Base-by-base conservation (phyloP, 1,284 basidiomycete genomes). In the Trichosporon sp. region DNA sequence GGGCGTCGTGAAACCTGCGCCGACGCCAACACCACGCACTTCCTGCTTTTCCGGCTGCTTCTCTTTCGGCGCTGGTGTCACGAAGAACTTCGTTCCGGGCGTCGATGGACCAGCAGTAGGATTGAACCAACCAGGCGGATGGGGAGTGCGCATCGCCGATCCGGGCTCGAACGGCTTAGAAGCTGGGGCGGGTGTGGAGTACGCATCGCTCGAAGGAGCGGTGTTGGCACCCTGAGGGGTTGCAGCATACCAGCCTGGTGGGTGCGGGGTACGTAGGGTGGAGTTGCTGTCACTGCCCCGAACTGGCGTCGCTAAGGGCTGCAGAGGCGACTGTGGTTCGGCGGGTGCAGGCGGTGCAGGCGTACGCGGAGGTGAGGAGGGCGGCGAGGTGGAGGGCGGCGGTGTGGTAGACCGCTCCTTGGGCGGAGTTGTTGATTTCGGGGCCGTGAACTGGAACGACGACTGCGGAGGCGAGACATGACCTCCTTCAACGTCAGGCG, bases 1-100 rank as follows among this genome's bases (percentile, higher is more conserved):
- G 1, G 71, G 69, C 14, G 71, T 68, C 32, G 70, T 66, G n/a
- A 66, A 65, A 8, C 48, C 68, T 12, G 40, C 54, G 8, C 40
- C 61, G 1, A 46, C 68, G 31, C 32, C 40, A n/a, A 63, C 59
- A 10, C 59, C 59, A 32, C 59, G 59, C 32, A 35, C 31, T 12
- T 63, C 32, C 32, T 14, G 6, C 31, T 35, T 32, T 8, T 61
- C 32, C 8, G 51, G 51, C 19, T 11, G n/a, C 35, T 63, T 63
- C 59, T 63, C 59, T 14, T 63, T 54, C 16, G 61, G 26, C 37
- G 40, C 32, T n/a, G 35, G 46, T 46, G 68, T 59, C 32, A 26
- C 16, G 66, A 54, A 37, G 48, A 37, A 37, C 32, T 51, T 51
- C n/a, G 66, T 51, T n/a, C 46, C 51, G 6, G 46, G 51, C 11